Conservation (phyloP, 495 filamentous ascomycete genomes). For the Physcia stellaris region DNA sequence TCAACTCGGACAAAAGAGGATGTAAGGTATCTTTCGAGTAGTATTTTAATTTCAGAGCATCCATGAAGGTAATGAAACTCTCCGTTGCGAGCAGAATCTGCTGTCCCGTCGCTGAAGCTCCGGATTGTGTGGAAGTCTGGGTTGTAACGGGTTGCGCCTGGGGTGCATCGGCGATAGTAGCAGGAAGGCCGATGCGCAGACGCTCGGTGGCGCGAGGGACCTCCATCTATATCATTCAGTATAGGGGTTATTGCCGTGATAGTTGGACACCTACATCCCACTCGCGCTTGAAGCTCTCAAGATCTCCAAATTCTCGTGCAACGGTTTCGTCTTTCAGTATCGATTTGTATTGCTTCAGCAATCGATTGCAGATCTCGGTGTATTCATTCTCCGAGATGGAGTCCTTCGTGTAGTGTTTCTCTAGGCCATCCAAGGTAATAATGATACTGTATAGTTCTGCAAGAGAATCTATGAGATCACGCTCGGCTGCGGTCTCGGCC, state of each 20-base stretch:
- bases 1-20: conserved; percentile 83
- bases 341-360: conserved; percentile 94
- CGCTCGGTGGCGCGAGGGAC: conserved; percentile 88
- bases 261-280: conserved; percentile 60
- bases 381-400: conserved; percentile 84
- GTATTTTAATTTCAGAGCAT: conserved; percentile 79
- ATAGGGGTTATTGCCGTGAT: background rate
- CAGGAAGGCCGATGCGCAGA: conserved; percentile 73
- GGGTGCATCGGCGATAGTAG: conserved; percentile 45
- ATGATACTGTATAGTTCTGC: conserved; percentile 98
- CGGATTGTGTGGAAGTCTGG: conserved; percentile 19
- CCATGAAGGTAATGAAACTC: conserved; percentile 96
- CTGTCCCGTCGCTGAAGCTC: conserved; percentile 47
- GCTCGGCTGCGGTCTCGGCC: conserved; percentile 65
- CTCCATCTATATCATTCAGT: conserved; percentile 50
- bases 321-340: conserved; percentile 81
- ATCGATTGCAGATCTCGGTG: conserved; percentile 82
- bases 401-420: conserved; percentile 95
- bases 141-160: conserved; percentile 30
- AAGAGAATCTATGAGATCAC: conserved; percentile 88
- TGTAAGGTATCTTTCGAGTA: conserved; percentile 91
- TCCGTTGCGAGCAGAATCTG: conserved; percentile 80
- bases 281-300: conserved; percentile 86
- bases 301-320: conserved; percentile 62
- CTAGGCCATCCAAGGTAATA: conserved; percentile 83